phyloP scores from a whole-genome alignment of 805 yeast genomes.

The Komagataella mondaviorum region DNA sequence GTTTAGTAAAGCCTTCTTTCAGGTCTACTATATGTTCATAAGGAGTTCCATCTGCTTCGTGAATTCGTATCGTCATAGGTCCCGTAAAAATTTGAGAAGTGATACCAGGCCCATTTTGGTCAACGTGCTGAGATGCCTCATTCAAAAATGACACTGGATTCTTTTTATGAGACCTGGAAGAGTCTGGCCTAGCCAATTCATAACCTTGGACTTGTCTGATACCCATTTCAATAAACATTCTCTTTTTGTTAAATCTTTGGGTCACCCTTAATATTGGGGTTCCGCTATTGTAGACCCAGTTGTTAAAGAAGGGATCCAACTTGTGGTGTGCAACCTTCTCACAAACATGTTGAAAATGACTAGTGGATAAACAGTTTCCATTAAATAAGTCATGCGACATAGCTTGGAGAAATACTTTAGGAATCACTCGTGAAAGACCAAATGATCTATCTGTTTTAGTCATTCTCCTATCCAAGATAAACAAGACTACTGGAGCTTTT shows the following conservation, averaged over 20 bases:
- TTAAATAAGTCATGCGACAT: conserved; percentile 87
- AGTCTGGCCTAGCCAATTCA: conserved; percentile 23
- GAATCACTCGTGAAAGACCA: conserved; percentile 83
- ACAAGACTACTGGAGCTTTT: conserved; percentile 78
- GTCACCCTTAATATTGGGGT: conserved; percentile 82
- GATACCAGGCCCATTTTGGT: conserved; percentile 20
- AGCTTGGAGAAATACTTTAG: conserved; percentile 83
- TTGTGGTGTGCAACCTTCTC: conserved; percentile 87
- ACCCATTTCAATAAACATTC: conserved; percentile 90
- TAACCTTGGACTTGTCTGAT: conserved; percentile 79
- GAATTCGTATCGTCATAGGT: conserved; percentile 93
- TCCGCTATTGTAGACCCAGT: conserved; percentile 88
- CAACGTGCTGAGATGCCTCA: conserved; percentile 28
- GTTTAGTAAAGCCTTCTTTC: conserved; percentile 70
- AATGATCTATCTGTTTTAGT: conserved; percentile 91
- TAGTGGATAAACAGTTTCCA: conserved; percentile 60
- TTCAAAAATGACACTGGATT: conserved; percentile 22
- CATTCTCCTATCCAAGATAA: conserved; percentile 82
- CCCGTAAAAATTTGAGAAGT: conserved; percentile 62
- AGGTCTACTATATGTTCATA: conserved; percentile 93
- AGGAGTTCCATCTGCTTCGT: conserved; percentile 97
- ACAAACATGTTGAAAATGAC: conserved; percentile 85
- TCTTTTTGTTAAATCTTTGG: conserved; percentile 84
- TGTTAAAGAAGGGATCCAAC: conserved; percentile 72
- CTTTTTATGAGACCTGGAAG: conserved; percentile 2